Evolutionary conservation across 139 green algal species (phyloP), one percentile per base, ranked within the genome.

Genomic region (Chlorella sorokiniana): DNA sequence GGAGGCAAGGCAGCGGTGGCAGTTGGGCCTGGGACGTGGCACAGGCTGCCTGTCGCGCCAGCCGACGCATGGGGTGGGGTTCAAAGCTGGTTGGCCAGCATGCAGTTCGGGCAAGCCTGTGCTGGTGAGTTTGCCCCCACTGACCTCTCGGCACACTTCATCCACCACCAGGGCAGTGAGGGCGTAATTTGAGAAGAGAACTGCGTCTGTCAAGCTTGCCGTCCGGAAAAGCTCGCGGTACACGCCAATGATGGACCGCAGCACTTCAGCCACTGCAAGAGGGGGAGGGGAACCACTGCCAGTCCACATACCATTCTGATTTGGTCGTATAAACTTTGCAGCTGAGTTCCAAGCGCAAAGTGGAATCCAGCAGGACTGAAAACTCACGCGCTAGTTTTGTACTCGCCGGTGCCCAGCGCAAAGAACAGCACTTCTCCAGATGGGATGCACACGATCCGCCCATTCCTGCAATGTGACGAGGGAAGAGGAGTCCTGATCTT

Each of bases 361-460:
- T 31, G 14, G 48, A 25, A 16, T 56, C 48, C 14, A 16, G 14
- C 14, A 22, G 6, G 56, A 22, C 18, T 22, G 23, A 22, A 29
- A 10, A n/a, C 91, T 88, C 42, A 95, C 91, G 38, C 59, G 89
- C 88, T 31, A 95, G 84, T 64, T 95, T 92, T 89, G 74, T 95
- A 95, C 35, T 95, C 92, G 0, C 92, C 92, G 18, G 83, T 93
- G 16, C 92, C 89, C 48, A 95, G n/a, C 14, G 88, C 81, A 70
- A 89, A 95, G 70, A 93, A 92, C 0, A 95, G 81, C n/a, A 93
- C 68, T 75, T 94, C 89, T 0, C 69, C 83, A 23, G 82, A 77
- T 8, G 81, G 81, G 1, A 92, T 86, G 38, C 86, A 82, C 31
- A 92, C 90, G 64, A 94, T 90, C 41, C 79, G 76, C 22, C 76